phyloP scores from a whole-genome alignment of 179 eudicot species.

The Spergularia azorica region DNA sequence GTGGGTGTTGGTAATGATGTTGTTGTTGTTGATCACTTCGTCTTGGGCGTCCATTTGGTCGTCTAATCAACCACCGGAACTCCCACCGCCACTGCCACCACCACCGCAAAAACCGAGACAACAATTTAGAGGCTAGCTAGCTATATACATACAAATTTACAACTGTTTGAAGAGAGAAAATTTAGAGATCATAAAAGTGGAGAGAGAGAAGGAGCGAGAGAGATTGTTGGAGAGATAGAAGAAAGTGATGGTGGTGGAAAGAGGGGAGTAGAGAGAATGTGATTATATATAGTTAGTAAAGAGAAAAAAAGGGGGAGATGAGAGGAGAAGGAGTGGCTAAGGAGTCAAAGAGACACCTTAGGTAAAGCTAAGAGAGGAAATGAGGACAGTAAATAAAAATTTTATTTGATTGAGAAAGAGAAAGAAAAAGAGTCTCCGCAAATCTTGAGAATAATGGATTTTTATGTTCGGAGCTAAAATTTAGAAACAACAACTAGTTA shows the following conservation, averaged over 20 bases:
- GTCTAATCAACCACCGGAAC: neutral
- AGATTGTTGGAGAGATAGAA: neutral
- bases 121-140: no score
- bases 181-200: no score
- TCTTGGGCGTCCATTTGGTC: conserved; percentile 29
- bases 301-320: conserved; percentile 22
- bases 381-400: conserved; percentile 13
- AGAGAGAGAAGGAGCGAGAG: neutral
- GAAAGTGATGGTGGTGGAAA: conserved; percentile 32
- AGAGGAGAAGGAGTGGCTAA: conserved; percentile 30
- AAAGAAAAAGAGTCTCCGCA: conserved; percentile 12
- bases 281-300: conserved; percentile 25
- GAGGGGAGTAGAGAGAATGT: conserved; percentile 11
- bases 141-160: no score
- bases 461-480: conserved; percentile 24
- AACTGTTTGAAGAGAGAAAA: neutral
- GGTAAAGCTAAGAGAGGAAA: conserved; percentile 21
- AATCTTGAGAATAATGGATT: conserved; percentile 17
- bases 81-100: neutral
- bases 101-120: neutral
- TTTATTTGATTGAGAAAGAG: neutral
- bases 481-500: conserved; percentile 12
- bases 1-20: neutral
- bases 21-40: conserved; percentile 27
- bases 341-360: conserved; percentile 28